Conservation (phyloP, 2,329 filamentous ascomycete species). For the Rutstroemia sp. region DNA sequence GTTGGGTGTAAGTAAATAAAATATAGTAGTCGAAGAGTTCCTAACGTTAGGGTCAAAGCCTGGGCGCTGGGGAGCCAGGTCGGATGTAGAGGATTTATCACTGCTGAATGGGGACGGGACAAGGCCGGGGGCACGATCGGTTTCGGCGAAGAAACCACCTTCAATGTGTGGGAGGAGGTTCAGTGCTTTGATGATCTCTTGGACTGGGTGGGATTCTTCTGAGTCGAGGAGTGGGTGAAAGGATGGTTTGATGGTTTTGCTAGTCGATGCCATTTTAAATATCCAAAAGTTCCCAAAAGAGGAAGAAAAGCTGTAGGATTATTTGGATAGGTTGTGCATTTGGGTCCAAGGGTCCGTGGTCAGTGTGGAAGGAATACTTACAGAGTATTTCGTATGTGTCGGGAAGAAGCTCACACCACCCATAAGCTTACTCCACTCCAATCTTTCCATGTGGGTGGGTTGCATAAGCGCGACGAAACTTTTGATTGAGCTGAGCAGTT, state of each 20-base stretch:
- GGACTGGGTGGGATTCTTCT: constrained; percentile 30
- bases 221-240: constrained; percentile 20
- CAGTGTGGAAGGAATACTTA: too few relatives aligned
- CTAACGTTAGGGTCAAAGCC: constrained; percentile 38
- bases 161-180: constrained; percentile 49
- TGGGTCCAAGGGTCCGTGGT: too few relatives aligned
- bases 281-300: too few relatives aligned
- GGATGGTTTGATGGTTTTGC: constrained; percentile 18
- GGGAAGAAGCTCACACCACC: too few relatives aligned
- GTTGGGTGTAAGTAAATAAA: constrained; percentile 53
- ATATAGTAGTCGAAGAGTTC: constrained; percentile 53
- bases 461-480: too few relatives aligned
- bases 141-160: constrained; percentile 58
- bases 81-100: constrained; percentile 32
- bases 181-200: constrained; percentile 37
- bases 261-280: background rate
- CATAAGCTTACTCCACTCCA: too few relatives aligned
- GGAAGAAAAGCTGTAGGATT: too few relatives aligned
- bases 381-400: too few relatives aligned
- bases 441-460: too few relatives aligned
- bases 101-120: constrained; percentile 49
- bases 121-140: constrained; percentile 44
- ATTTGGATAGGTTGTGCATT: too few relatives aligned
- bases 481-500: too few relatives aligned
- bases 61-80: constrained; percentile 31